Conservation (phyloP, 2,329 filamentous ascomycete species). For the Xylaria sp. region DNA sequence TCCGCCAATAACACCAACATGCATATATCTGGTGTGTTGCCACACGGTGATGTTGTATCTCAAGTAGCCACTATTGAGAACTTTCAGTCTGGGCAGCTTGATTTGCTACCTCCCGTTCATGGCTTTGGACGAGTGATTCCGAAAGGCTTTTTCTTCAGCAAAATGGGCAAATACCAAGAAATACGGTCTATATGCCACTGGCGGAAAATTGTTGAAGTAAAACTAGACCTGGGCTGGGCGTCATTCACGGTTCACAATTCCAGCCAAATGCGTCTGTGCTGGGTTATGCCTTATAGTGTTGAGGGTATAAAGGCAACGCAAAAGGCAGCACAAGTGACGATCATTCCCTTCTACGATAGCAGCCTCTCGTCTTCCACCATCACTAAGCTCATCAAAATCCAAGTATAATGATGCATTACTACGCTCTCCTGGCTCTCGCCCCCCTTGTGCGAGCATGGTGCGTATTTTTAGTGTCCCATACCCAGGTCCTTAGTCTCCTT, state of each 20-base stretch:
- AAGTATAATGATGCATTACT: conserved; percentile 27
- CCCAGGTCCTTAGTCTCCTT: neutral
- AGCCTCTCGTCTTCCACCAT: conserved; percentile 10
- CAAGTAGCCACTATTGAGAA: conserved; percentile 9
- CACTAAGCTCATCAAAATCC: neutral
- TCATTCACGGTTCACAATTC: neutral
- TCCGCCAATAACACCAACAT: conserved; percentile 28
- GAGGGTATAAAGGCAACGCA: conserved; percentile 17
- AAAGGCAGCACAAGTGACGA: conserved; percentile 1
- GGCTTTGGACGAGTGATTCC: conserved; percentile 1
- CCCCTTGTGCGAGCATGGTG: conserved; percentile 44
- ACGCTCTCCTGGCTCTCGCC: conserved; percentile 30
- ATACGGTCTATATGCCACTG: conserved; percentile 22
- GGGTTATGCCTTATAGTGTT: neutral
- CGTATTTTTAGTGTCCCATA: neutral
- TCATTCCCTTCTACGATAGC: conserved; percentile 12
- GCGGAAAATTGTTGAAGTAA: conserved; percentile 27
- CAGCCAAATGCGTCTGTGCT: neutral
- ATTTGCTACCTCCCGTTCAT: conserved; percentile 18
- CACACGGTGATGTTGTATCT: conserved; percentile 9
- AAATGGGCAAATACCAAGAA: neutral
- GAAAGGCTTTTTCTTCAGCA: neutral
- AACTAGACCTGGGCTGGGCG: neutral
- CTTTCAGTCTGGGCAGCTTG: neutral
- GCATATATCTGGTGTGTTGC: neutral